Percentiles rank a stretch among this genome's conserved stretches.
Conservation (phyloP, 1,284 basidiomycete genomes). For the Pulveroboletus sp. region DNA sequence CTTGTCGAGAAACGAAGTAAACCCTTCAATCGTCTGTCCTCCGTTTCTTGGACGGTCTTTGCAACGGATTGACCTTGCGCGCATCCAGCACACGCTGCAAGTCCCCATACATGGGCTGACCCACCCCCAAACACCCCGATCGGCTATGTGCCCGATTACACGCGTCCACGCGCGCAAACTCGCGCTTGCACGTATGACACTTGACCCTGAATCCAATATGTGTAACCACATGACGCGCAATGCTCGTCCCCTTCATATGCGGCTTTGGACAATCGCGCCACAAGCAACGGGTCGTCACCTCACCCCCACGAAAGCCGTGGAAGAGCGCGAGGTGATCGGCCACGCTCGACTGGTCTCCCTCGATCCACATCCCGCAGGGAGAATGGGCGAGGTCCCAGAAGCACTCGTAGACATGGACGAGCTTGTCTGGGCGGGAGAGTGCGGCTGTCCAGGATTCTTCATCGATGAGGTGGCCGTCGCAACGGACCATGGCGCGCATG, state of each 20-base stretch:
- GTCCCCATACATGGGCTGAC: constrained; percentile 37
- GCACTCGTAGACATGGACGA: constrained; percentile 36
- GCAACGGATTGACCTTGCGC: constrained; percentile 26
- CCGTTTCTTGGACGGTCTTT: constrained; percentile 34
- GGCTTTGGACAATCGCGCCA: constrained; percentile 33
- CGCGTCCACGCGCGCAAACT: constrained; percentile 38
- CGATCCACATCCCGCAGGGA: constrained; percentile 37
- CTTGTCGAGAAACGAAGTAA: constrained; percentile 5
- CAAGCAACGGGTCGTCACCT: constrained; percentile 34
- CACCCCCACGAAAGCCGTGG: constrained; percentile 33
- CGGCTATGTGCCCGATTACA: constrained; percentile 39
- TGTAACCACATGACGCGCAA: constrained; percentile 37
- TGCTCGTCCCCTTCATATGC: constrained; percentile 38
- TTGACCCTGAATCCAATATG: constrained; percentile 36
- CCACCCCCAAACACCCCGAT: constrained; percentile 34
- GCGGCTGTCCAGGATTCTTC: constrained; percentile 33
- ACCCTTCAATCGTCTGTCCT: constrained; percentile 31
- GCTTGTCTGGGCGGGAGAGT: constrained; percentile 26
- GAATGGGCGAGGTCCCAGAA: constrained; percentile 30
- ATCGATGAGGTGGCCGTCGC: constrained; percentile 33
- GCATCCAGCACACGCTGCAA: constrained; percentile 30
- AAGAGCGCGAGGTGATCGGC: constrained; percentile 37
- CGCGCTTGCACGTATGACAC: constrained; percentile 34
- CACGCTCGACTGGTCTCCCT: constrained; percentile 37
- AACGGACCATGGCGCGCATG: constrained; percentile 26